Conservation (phyloP, 495 filamentous ascomycete species). For the Hypoxylon cercidicola region DNA sequence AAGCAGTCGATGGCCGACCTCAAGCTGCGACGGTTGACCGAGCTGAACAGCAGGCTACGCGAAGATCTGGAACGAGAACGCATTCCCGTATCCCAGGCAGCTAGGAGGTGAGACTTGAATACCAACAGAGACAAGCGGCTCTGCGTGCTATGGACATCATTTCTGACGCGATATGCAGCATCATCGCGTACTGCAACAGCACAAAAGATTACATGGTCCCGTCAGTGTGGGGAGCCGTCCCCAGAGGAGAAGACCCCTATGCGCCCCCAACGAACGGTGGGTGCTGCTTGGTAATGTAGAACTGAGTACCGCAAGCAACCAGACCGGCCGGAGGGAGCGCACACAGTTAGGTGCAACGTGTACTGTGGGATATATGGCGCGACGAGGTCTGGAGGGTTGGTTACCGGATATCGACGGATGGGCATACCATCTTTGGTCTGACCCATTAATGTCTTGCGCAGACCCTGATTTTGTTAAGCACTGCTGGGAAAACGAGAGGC, state of each 20-base stretch:
- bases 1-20: slow-evolving; percentile 99
- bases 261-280: slow-evolving; percentile 88
- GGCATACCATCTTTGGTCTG: slow-evolving; percentile 16
- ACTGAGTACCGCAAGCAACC: slow-evolving; percentile 22
- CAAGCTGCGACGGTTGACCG: slow-evolving; percentile 93
- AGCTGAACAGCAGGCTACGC: slow-evolving; percentile 91
- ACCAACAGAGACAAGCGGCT: not conserved
- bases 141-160: not conserved
- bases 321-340: slow-evolving; percentile 20
- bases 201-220: slow-evolving; percentile 99
- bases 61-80: slow-evolving; percentile 95
- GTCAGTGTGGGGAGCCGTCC: slow-evolving; percentile 92
- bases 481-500: slow-evolving; percentile 19
- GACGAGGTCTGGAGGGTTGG: slow-evolving; percentile 37
- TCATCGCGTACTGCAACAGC: slow-evolving; percentile 95
- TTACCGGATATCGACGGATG: slow-evolving; percentile 37
- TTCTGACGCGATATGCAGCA: slow-evolving; percentile 61
- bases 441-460: slow-evolving; percentile 17
- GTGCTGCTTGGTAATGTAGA: slow-evolving; percentile 94
- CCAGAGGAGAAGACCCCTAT: slow-evolving; percentile 95
- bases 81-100: slow-evolving; percentile 93
- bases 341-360: slow-evolving; percentile 20
- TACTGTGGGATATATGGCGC: slow-evolving; percentile 31
- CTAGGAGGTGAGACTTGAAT: slow-evolving; percentile 77
- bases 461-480: slow-evolving; percentile 19